These are phyloP conservation scores for Naegleria lovaniensis DNA, from an alignment of 208 protist species.

Conservation along the genomic window DNA sequence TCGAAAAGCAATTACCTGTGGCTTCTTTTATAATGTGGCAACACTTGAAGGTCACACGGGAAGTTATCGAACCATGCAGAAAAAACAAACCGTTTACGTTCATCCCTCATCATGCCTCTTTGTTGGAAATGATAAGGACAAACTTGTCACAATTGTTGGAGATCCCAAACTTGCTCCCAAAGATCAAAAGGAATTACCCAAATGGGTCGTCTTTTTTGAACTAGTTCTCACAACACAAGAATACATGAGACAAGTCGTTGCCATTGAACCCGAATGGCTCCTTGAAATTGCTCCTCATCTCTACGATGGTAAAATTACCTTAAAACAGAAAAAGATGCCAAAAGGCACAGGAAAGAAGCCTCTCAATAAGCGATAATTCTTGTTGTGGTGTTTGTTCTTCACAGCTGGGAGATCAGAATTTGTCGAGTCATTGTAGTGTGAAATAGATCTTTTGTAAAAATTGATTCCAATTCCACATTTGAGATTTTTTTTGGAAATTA, in stretches of 20 bases:
- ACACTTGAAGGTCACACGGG: conserved; percentile 48
- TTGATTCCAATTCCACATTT: no score
- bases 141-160: background rate
- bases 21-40: conserved; percentile 82
- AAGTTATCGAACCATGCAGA: conserved; percentile 71
- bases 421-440: no score
- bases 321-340: conserved; percentile 52
- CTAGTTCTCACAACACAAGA: conserved; percentile 90
- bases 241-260: conserved; percentile 89
- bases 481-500: no score
- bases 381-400: no score
- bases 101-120: conserved; percentile 36
- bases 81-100: conserved; percentile 41
- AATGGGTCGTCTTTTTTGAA: conserved; percentile 95
- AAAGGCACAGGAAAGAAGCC: conserved; percentile 32
- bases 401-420: no score
- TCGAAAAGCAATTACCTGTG: conserved; percentile 58
- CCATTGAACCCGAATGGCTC: conserved; percentile 85
- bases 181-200: conserved; percentile 49
- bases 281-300: conserved; percentile 85
- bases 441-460: no score
- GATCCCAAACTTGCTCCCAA: conserved; percentile 30
- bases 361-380: no score
- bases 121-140: conserved; percentile 7
- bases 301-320: conserved; percentile 60